phyloP scores from a whole-genome alignment of 805 yeast genomes.

The Nakazawaea ambrosiae region DNA sequence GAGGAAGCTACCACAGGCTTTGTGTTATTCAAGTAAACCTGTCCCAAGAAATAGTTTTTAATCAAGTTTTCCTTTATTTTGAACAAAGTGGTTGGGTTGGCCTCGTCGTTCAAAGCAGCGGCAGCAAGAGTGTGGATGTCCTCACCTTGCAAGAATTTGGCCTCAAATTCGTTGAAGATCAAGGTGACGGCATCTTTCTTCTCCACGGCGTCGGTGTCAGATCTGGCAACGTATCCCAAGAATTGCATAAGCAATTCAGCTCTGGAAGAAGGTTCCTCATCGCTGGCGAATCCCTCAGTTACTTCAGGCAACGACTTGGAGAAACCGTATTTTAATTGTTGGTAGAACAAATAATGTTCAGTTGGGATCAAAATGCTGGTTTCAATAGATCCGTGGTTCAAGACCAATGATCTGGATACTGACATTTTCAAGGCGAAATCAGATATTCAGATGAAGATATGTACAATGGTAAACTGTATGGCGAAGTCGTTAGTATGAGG shows the following conservation, averaged over 20 bases:
- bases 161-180: constrained; percentile 77
- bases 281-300: constrained; percentile 80
- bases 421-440: constrained; percentile 7
- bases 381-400: constrained; percentile 83
- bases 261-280: constrained; percentile 81
- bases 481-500: too few species aligned
- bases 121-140: constrained; percentile 92
- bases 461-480: too few species aligned
- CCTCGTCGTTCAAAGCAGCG: constrained; percentile 48
- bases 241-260: constrained; percentile 82
- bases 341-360: constrained; percentile 66
- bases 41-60: constrained; percentile 60
- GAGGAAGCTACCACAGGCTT: not conserved
- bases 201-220: constrained; percentile 21
- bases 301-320: constrained; percentile 66
- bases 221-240: constrained; percentile 55
- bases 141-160: constrained; percentile 61
- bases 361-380: constrained; percentile 85
- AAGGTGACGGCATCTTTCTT: constrained; percentile 55
- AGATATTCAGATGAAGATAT: too few species aligned
- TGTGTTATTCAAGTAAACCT: constrained; percentile 20
- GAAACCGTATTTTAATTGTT: constrained; percentile 86
- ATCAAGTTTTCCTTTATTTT: constrained; percentile 69
- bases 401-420: constrained; percentile 63
- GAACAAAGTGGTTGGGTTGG: constrained; percentile 55